phyloP scores from a whole-genome alignment of 495 filamentous ascomycete genomes.

The Zalerion maritima region DNA sequence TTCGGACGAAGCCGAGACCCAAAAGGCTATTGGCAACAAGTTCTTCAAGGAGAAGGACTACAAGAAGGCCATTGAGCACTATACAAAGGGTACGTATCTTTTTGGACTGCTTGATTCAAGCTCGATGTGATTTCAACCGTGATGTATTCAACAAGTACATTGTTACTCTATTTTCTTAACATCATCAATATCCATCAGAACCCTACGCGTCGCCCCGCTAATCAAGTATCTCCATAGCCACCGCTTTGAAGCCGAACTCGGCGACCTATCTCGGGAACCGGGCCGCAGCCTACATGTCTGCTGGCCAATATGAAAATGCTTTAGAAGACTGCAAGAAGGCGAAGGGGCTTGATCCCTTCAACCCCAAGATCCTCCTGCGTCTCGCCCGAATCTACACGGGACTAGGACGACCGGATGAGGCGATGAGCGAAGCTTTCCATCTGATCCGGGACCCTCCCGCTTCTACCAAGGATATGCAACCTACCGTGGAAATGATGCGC shows the following conservation, averaged over 20 bases:
- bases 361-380: conserved; percentile 75
- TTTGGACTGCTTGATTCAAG: background rate
- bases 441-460: conserved; percentile 61
- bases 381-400: conserved; percentile 77
- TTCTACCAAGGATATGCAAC: conserved; percentile 64
- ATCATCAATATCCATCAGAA: background rate
- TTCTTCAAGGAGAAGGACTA: conserved; percentile 91
- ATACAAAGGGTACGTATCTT: conserved; percentile 63
- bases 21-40: conserved; percentile 87
- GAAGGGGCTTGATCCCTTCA: conserved; percentile 64
- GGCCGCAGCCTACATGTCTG: conserved; percentile 82
- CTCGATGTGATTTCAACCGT: background rate
- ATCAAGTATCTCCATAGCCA: conserved; percentile 39
- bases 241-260: conserved; percentile 62
- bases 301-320: conserved; percentile 59
- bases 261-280: conserved; percentile 91
- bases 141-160: conserved; percentile 4
- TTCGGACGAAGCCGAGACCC: conserved; percentile 66
- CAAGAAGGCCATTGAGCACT: conserved; percentile 70
- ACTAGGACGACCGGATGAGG: conserved; percentile 72
- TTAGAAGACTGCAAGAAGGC: conserved; percentile 73
- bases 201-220: conserved; percentile 1
- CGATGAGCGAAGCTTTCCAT: conserved; percentile 61
- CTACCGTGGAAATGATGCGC: conserved; percentile 67
- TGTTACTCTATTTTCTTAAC: conserved; percentile 2